Percentiles rank a stretch among this genome's conserved stretches.
Evolutionary conservation across 805 yeast species (phyloP).

Genomic region (Starmerella vaccinii): DNA sequence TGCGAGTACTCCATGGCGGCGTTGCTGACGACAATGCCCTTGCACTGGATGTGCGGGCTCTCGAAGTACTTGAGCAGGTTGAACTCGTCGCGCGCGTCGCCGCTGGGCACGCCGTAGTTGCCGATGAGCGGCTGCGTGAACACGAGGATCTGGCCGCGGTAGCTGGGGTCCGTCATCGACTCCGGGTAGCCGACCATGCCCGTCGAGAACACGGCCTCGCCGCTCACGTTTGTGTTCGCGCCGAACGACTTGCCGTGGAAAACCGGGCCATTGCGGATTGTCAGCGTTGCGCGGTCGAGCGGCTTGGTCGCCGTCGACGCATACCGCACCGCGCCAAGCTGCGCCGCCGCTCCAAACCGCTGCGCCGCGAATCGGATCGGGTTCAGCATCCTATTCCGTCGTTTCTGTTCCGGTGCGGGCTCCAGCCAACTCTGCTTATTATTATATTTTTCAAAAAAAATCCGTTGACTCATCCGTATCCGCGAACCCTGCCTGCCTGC

Average conservation of each 20-base stretch:
- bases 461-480: slow-evolving; percentile 6
- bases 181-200: slow-evolving; percentile 98
- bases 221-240: slow-evolving; percentile 81
- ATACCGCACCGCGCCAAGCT: slow-evolving; percentile 10
- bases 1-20: slow-evolving; percentile 94
- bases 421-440: too few species aligned
- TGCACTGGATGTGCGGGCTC: slow-evolving; percentile 81
- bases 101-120: slow-evolving; percentile 97
- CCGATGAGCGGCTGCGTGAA: slow-evolving; percentile 96
- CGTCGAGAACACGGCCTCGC: slow-evolving; percentile 97
- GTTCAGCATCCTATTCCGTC: background rate
- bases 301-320: slow-evolving; percentile 33
- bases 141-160: slow-evolving; percentile 92
- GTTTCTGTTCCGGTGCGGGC: too few species aligned
- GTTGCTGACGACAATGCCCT: slow-evolving; percentile 92
- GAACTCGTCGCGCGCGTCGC: slow-evolving; percentile 61
- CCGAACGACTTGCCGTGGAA: slow-evolving; percentile 93
- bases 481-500: background rate
- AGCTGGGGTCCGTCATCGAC: slow-evolving; percentile 94
- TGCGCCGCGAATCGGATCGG: slow-evolving; percentile 2
- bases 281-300: slow-evolving; percentile 67
- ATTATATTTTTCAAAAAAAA: slow-evolving; percentile 1
- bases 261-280: slow-evolving; percentile 86
- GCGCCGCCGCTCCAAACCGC: background rate
- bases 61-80: slow-evolving; percentile 85